These are phyloP conservation scores for Rhodotorula sp. DNA, from an alignment of 1,284 basidiomycete genomes.

Conservation along the genomic window DNA sequence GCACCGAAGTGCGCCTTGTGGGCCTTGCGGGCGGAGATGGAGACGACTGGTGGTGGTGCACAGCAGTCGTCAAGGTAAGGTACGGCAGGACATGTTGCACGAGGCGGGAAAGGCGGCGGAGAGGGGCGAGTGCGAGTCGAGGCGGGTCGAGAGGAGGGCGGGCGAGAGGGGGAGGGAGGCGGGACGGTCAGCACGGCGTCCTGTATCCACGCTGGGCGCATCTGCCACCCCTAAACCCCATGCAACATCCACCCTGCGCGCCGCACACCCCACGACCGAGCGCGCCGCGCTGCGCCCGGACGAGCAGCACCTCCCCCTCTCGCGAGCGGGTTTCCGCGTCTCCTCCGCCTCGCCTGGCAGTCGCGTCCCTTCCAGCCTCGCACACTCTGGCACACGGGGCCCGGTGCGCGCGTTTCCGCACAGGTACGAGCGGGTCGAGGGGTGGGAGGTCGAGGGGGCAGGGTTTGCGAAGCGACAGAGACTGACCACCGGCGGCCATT, in stretches of 20 bases:
- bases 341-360: neutral
- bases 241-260: fast-evolving
- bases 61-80: neutral
- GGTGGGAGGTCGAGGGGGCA: neutral
- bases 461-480: neutral
- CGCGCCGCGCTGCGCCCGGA: neutral
- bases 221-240: neutral
- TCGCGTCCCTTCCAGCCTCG: too few species aligned
- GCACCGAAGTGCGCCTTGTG: slow-evolving; percentile 96
- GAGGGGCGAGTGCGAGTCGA: neutral
- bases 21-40: slow-evolving; percentile 72
- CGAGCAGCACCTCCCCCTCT: neutral
- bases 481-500: slow-evolving; percentile 2
- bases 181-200: neutral
- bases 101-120: neutral
- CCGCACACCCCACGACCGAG: neutral
- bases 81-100: neutral
- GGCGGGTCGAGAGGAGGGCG: neutral
- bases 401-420: neutral
- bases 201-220: neutral
- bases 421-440: neutral
- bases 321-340: neutral
- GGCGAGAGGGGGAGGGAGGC: neutral
- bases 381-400: too few species aligned
- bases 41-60: slow-evolving; percentile 13